phyloP scores from a whole-genome alignment of 2,329 filamentous ascomycete genomes.

The Emydomyces testavorans region DNA sequence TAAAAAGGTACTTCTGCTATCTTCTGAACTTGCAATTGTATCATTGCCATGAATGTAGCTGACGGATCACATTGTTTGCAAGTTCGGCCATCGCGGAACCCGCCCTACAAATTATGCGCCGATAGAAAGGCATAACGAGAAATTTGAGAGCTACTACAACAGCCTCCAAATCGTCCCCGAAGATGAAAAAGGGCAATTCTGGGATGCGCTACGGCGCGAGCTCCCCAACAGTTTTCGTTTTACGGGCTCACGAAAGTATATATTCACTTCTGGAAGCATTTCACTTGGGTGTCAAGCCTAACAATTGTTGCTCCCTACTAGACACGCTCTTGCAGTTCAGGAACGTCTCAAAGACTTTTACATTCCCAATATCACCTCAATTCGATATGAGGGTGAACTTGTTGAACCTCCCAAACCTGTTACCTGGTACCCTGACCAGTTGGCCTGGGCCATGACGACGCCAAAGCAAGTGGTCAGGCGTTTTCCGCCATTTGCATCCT shows the following conservation, averaged over 20 bases:
- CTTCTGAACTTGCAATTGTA: neutral
- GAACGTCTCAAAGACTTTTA: constrained; percentile 78
- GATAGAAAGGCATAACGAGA: constrained; percentile 67
- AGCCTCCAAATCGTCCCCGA: constrained; percentile 62
- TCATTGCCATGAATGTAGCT: neutral
- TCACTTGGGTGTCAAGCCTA: neutral
- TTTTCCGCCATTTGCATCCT: constrained; percentile 84
- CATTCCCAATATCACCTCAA: constrained; percentile 77
- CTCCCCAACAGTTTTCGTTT: constrained; percentile 97
- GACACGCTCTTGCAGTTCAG: constrained; percentile 85
- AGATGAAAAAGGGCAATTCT: constrained; percentile 69
- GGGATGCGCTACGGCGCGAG: constrained; percentile 69
- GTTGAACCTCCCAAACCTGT: constrained; percentile 76
- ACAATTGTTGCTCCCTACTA: constrained; percentile 25
- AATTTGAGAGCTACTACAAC: constrained; percentile 80
- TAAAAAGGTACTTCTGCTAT: constrained; percentile 1
- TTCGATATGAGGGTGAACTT: constrained; percentile 68
- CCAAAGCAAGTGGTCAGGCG: constrained; percentile 92
- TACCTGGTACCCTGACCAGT: constrained; percentile 83
- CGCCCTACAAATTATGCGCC: constrained; percentile 39
- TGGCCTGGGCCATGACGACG: constrained; percentile 97
- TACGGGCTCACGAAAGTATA: constrained; percentile 79
- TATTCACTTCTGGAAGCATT: neutral
- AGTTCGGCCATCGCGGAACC: constrained; percentile 24
- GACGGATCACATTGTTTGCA: constrained; percentile 6